Base-by-base conservation (phyloP, 2,329 filamentous ascomycete genomes). In the Drechslerella stenobrocha region DNA sequence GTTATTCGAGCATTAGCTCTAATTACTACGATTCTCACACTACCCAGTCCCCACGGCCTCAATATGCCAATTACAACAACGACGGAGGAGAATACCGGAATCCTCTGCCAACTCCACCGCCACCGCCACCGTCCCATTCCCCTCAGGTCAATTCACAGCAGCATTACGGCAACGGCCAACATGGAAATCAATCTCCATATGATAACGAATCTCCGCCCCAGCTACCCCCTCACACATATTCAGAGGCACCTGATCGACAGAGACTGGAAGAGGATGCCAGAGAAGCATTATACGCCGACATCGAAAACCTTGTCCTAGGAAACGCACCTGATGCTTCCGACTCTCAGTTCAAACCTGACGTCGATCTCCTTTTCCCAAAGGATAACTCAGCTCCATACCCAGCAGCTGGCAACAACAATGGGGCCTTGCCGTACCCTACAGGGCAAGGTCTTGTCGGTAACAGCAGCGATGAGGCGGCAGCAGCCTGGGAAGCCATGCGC, bases 71-170 rank as follows among this genome's bases (percentile, higher is more conserved):
- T 52, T 60, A 60, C 15, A 47, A 59, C 30, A 56, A 56, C 18
- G 63, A 67, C 46, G 55, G 28, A 30, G 53, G 63, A 34, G 55
- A 67, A 26, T 60, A 65, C 30, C 58, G 58, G 20, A 71, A 73
- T 9, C 69, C 71, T 24, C 45, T 73, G 20, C 72, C 71, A 40
- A 73, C 72, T 40, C 71, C 70, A 7, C 72, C 72, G 5, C 72
- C 71, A 5, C 72, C 76, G 2, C 74, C 76, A 32, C 74, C 75
- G 2, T 71, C 74, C 1, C 76, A 77, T 61, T 66, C 61, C 2
- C 61, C 61, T 15, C 61, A 59, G 5, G 42, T 59, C 26, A 45
- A 45, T 23, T 47, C 44, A 3, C 26, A 26, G 22, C 47, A 28
- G 13, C 35, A 13, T 9, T 59, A 59, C 18, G 45, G 34, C 13